Evolutionary conservation across 305 asterid species (phyloP).

Genomic region (Fraxinus xanthoxyloides): DNA sequence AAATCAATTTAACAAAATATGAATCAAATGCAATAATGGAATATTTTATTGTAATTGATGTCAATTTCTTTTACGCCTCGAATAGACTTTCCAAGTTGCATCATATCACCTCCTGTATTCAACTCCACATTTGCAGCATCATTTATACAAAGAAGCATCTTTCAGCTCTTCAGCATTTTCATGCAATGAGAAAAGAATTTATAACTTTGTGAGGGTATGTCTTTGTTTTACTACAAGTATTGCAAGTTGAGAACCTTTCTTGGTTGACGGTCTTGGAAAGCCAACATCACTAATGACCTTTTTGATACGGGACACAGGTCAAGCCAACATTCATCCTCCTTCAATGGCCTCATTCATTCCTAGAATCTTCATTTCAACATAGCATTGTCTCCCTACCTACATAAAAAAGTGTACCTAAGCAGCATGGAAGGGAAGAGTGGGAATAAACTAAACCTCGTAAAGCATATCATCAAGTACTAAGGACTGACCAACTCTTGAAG

Average conservation of each 20-base stretch:
- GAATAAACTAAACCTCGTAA: neutral
- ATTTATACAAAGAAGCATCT: neutral
- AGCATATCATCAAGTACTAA: neutral
- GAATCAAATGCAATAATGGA: too few relatives aligned
- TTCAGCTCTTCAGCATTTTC: neutral
- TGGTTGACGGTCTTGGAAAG: neutral
- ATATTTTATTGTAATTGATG: too few relatives aligned
- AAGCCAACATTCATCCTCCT: conserved; percentile 73
- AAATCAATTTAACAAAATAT: too few relatives aligned
- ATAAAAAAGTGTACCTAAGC: neutral
- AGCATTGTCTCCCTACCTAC: conserved; percentile 68
- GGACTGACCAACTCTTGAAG: neutral
- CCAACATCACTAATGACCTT: neutral
- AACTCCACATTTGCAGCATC: too few relatives aligned
- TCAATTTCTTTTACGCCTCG: too few relatives aligned
- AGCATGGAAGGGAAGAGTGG: neutral
- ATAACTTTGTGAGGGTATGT: neutral
- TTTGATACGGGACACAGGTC: conserved; percentile 46
- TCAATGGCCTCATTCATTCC: conserved; percentile 53
- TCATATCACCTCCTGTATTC: too few relatives aligned
- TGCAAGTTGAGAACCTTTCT: neutral
- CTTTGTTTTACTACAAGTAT: conserved; percentile 17
- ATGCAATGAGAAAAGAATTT: neutral
- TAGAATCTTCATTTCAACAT: conserved; percentile 59
- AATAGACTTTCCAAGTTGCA: too few relatives aligned